These are phyloP conservation scores for Aspergillus fructus DNA, from an alignment of 2,329 filamentous ascomycete genomes.

Conservation along the genomic window DNA sequence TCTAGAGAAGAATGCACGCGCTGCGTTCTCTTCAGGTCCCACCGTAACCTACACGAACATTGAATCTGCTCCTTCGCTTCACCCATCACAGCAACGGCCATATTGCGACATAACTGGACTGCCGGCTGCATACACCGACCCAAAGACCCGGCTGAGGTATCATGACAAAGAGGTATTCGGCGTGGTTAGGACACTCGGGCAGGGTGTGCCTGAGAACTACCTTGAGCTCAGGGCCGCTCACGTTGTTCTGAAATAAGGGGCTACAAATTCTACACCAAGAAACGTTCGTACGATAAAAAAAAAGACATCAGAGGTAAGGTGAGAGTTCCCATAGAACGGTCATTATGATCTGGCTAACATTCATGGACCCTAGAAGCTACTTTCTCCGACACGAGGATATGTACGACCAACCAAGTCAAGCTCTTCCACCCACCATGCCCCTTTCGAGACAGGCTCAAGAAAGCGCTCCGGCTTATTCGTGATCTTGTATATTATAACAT, in stretches of 20 bases:
- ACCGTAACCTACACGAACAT: conserved; percentile 93
- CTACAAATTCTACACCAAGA: not conserved
- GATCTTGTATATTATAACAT: conserved; percentile 54
- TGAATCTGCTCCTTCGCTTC: conserved; percentile 84
- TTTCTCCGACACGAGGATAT: conserved; percentile 40
- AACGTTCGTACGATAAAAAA: not conserved
- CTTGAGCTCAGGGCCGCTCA: conserved; percentile 88
- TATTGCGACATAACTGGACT: conserved; percentile 97
- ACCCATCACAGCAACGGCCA: conserved; percentile 72
- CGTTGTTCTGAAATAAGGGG: conserved; percentile 74
- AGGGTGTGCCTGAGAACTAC: conserved; percentile 82
- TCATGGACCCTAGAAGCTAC: conserved; percentile 7
- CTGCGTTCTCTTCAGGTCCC: conserved; percentile 56
- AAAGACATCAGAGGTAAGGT: not conserved
- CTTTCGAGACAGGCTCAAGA: conserved; percentile 81
- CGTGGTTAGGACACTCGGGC: conserved; percentile 75
- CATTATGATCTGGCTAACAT: conserved; percentile 2
- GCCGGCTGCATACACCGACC: conserved; percentile 87
- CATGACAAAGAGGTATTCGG: conserved; percentile 90
- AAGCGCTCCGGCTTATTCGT: conserved; percentile 99
- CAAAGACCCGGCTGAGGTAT: conserved; percentile 90
- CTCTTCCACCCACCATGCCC: conserved; percentile 79
- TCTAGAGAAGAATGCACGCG: conserved; percentile 70
- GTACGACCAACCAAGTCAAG: conserved; percentile 95
- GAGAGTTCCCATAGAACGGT: not conserved